A percentile compares a stretch with the other conserved stretches of the same genome.
Conservation (phyloP, 768 basidiomycete genomes). For the Suillus ampliporus region DNA sequence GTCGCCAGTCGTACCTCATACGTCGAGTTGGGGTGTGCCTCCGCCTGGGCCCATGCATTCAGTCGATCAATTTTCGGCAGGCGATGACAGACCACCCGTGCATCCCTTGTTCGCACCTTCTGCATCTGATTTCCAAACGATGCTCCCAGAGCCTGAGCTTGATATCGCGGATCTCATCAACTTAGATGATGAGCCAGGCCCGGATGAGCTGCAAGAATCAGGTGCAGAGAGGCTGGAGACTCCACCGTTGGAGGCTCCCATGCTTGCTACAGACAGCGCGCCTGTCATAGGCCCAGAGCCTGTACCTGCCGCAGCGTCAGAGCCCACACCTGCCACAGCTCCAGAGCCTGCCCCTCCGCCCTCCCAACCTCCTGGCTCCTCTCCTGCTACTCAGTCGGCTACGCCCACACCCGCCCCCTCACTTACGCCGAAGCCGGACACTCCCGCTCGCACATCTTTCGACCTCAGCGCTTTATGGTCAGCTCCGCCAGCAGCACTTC, state of each 20-base stretch:
- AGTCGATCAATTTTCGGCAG: slow-evolving; percentile 31
- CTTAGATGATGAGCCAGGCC: slow-evolving; percentile 64
- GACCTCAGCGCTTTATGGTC: slow-evolving; percentile 78
- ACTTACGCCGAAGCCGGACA: slow-evolving; percentile 45
- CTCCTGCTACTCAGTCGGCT: slow-evolving; percentile 23
- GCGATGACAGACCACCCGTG: slow-evolving; percentile 35
- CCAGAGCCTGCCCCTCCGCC: slow-evolving; percentile 36
- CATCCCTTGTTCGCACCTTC: slow-evolving; percentile 45
- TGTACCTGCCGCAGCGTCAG: slow-evolving; percentile 34
- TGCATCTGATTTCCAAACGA: slow-evolving; percentile 44
- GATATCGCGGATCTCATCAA: slow-evolving; percentile 80
- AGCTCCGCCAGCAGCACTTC: slow-evolving; percentile 45
- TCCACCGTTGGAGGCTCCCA: slow-evolving; percentile 22
- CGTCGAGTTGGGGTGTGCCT: slow-evolving; percentile 64
- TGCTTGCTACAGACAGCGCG: slow-evolving; percentile 15
- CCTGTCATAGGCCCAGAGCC: slow-evolving; percentile 26
- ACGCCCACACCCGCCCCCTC: slow-evolving; percentile 29
- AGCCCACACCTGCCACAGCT: slow-evolving; percentile 8
- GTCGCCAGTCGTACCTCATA: slow-evolving; percentile 59
- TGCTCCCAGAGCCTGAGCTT: slow-evolving; percentile 60
- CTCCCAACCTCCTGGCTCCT: slow-evolving; percentile 48
- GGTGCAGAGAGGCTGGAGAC: slow-evolving; percentile 26
- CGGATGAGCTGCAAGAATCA: slow-evolving; percentile 44
- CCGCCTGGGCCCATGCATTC: slow-evolving; percentile 56
- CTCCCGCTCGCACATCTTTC: slow-evolving; percentile 59